phyloP scores from a whole-genome alignment of 208 protist species.

The Trypanosoma theileri region DNA sequence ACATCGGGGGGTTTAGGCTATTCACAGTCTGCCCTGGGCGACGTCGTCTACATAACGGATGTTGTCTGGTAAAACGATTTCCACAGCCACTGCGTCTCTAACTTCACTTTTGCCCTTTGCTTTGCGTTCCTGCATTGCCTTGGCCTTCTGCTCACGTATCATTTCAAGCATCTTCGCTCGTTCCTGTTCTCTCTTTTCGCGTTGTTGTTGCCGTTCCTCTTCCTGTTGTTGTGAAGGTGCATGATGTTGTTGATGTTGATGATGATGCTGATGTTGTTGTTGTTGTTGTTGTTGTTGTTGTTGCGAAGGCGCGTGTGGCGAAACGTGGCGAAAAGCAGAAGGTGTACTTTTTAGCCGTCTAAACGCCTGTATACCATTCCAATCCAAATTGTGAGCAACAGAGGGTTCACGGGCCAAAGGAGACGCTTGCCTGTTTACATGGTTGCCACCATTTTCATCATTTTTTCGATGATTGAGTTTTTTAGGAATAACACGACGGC shows the following conservation, averaged over 20 bases:
- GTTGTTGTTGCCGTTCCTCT: constrained; percentile 39
- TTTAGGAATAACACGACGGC: background rate
- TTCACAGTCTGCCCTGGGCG: background rate
- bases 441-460: background rate
- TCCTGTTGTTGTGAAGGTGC: constrained; percentile 18
- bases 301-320: background rate
- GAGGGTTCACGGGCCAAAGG: constrained; percentile 14
- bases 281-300: constrained; percentile 39
- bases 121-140: constrained; percentile 41
- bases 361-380: background rate
- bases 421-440: constrained; percentile 5
- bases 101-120: constrained; percentile 35
- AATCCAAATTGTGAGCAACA: background rate
- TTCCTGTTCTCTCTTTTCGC: constrained; percentile 68
- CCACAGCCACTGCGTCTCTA: constrained; percentile 39
- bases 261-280: constrained; percentile 18
- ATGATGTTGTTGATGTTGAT: constrained; percentile 1
- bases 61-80: constrained; percentile 64
- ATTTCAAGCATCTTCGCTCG: constrained; percentile 72
- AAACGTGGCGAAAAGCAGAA: constrained; percentile 15
- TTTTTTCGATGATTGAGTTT: background rate
- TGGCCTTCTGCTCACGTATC: constrained; percentile 61
- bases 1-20: no score
- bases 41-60: constrained; percentile 23
- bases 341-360: constrained; percentile 17